A percentile compares a stretch with the other conserved stretches of the same genome.
phyloP scores from a whole-genome alignment of 2,329 filamentous ascomycete genomes.

The Fusarium sp. region DNA sequence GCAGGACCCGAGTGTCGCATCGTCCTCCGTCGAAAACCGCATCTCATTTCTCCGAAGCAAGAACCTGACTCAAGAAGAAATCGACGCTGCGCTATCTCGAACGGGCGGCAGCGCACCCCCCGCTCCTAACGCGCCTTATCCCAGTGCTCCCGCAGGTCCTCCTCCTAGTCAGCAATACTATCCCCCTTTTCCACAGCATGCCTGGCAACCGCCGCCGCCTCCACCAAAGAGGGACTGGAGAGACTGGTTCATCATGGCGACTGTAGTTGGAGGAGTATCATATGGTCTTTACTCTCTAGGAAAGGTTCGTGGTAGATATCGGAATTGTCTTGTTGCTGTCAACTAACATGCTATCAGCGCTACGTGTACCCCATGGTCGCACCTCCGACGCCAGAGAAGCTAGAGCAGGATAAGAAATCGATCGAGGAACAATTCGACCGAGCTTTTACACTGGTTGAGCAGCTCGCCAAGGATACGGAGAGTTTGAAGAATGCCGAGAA shows the following conservation, averaged over 20 bases:
- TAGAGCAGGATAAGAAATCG: constrained; percentile 93
- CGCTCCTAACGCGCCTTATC: constrained; percentile 57
- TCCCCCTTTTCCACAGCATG: constrained; percentile 66
- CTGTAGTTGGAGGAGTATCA: constrained; percentile 88
- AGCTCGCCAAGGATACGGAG: constrained; percentile 91
- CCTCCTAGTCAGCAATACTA: constrained; percentile 64
- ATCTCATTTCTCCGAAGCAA: constrained; percentile 95
- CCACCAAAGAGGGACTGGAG: constrained; percentile 91
- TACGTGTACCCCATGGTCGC: constrained; percentile 93
- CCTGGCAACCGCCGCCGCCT: constrained; percentile 72
- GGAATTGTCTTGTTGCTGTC: neutral
- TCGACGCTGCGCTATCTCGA: constrained; percentile 86
- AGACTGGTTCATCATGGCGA: constrained; percentile 99
- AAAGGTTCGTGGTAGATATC: constrained; percentile 71
- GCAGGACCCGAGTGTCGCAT: constrained; percentile 91
- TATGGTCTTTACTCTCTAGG: constrained; percentile 92
- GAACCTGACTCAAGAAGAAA: constrained; percentile 96
- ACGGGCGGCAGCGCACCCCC: constrained; percentile 72
- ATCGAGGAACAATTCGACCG: constrained; percentile 96
- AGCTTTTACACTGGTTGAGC: constrained; percentile 91
- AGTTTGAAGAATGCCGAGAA: constrained; percentile 89
- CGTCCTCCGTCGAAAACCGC: constrained; percentile 91
- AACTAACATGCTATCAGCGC: constrained; percentile 67
- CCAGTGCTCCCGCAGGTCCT: constrained; percentile 61
- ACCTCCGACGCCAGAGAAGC: constrained; percentile 91